phyloP scores from a whole-genome alignment of 345 rosid species.

The Dimocarpus longan region DNA sequence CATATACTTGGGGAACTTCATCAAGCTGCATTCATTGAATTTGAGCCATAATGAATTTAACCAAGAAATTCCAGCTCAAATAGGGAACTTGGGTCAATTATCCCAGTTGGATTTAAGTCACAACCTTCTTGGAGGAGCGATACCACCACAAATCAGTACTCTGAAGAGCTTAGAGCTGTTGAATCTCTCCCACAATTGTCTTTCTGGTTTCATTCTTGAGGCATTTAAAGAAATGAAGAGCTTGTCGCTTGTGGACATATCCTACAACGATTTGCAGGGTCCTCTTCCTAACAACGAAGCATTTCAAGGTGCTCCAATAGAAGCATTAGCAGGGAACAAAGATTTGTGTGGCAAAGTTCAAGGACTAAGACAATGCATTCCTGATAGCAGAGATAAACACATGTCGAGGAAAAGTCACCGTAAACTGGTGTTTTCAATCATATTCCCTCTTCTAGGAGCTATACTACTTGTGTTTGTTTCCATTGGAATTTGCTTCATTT shows the following conservation, averaged over 20 bases:
- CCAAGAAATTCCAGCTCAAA: constrained; percentile 22
- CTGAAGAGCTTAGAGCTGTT: constrained; percentile 19
- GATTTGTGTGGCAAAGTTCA: constrained; percentile 31
- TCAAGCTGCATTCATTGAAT: constrained; percentile 20
- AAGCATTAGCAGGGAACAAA: constrained; percentile 22
- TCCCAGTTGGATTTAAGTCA: constrained; percentile 32
- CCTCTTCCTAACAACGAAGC: constrained; percentile 34
- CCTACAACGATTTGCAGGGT: constrained; percentile 35
- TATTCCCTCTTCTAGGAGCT: constrained; percentile 12
- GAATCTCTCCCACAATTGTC: constrained; percentile 33
- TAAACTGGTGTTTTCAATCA: neutral
- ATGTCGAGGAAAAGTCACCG: too few species aligned
- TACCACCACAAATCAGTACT: constrained; percentile 15
- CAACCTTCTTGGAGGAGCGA: constrained; percentile 29
- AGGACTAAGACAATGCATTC: too few species aligned
- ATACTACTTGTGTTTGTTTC: constrained; percentile 5
- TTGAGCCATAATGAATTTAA: constrained; percentile 38
- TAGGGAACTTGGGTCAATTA: constrained; percentile 15
- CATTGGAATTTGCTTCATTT: neutral
- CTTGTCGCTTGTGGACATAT: constrained; percentile 29
- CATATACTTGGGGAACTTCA: constrained; percentile 1
- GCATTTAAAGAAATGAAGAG: constrained; percentile 1
- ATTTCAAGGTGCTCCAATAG: constrained; percentile 23
- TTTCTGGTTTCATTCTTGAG: constrained; percentile 31
- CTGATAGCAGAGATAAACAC: too few species aligned